A percentile compares a stretch with the other conserved stretches of the same genome.
These are phyloP conservation scores for Spizellomyces punctatus DNA, from an alignment of 192 early-diverging fungal species.

Conservation along the genomic window DNA sequence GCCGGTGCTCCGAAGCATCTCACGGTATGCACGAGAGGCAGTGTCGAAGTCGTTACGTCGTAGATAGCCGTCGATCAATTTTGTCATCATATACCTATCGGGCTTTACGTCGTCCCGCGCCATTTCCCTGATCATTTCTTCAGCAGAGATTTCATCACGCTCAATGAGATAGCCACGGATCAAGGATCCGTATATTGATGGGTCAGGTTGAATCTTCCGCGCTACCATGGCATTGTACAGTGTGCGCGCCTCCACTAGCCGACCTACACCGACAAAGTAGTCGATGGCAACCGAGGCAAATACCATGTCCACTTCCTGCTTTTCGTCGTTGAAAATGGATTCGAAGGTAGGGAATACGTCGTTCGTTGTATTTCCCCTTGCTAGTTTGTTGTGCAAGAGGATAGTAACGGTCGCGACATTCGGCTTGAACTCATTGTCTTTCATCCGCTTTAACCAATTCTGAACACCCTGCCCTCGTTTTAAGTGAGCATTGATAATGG, in stretches of 20 bases:
- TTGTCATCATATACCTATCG: neutral
- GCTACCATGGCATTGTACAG: neutral
- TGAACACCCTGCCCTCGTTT: neutral
- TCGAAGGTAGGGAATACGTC: neutral
- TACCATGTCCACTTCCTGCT: neutral
- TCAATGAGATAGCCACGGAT: no score
- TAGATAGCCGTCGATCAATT: slow-evolving; percentile 3
- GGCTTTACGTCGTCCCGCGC: neutral
- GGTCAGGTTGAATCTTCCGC: neutral
- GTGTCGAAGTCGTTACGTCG: neutral
- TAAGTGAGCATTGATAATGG: neutral
- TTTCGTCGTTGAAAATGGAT: neutral
- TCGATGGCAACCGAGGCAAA: neutral
- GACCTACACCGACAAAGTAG: neutral
- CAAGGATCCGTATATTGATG: slow-evolving; percentile 3
- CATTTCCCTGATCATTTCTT: neutral
- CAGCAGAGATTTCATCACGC: neutral
- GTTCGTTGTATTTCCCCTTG: neutral
- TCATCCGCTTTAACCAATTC: neutral
- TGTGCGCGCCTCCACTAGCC: neutral
- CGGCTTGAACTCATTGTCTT: neutral
- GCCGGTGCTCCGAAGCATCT: neutral
- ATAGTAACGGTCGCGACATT: neutral
- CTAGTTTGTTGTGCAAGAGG: neutral
- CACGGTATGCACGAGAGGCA: neutral